Base-by-base conservation (phyloP, 1,139 yeast species). In the Lodderomyces margitis region DNA sequence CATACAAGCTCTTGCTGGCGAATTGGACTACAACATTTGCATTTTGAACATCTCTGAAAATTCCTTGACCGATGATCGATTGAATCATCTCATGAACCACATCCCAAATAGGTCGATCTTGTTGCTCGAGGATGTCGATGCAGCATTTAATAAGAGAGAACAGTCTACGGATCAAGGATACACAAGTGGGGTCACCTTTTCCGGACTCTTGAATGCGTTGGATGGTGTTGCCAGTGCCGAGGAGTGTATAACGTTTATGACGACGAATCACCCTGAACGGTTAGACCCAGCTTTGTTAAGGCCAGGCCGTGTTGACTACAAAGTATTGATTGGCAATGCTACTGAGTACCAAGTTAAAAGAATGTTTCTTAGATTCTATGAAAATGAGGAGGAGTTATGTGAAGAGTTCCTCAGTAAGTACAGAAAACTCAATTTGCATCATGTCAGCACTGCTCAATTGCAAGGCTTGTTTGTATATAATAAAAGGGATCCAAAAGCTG, bases 161-260 rank as follows among this genome's bases (percentile, higher is more conserved):
- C 95, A 88, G 57, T 66, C 81, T 1, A 80, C 75, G 9, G 96
- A 87, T n/a, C 79, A 80, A 52, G 89, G 91, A 0, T 86, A 72
- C 59, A 60, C 61, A 21, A 81, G 95, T 0, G 96, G 96, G 12
- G 97, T 94, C 17, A 92, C 99, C 1, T 94, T 92, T 58, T 87
- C 96, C 38, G 99, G 98, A 0, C 71, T 92, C 40, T 69, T 92
- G 47, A 92, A 92, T 59, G 96, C 98, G 0, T 71, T 92, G 38
- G 99, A 92, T 60, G 99, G 98, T 39, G 98, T 92, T n/a, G 95
- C 98, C 1, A 87, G 96, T 36, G 96, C 98, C 1, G 98, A 92
- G 57, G 98, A 92, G 57, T 85, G 96, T 39, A 75, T 92, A 33
- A 92, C 97, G 0, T 92, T 92, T 62, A 92, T 92, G 98, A 92